phyloP scores from a whole-genome alignment of 169 alveolate species.

The Babesia sp. region DNA sequence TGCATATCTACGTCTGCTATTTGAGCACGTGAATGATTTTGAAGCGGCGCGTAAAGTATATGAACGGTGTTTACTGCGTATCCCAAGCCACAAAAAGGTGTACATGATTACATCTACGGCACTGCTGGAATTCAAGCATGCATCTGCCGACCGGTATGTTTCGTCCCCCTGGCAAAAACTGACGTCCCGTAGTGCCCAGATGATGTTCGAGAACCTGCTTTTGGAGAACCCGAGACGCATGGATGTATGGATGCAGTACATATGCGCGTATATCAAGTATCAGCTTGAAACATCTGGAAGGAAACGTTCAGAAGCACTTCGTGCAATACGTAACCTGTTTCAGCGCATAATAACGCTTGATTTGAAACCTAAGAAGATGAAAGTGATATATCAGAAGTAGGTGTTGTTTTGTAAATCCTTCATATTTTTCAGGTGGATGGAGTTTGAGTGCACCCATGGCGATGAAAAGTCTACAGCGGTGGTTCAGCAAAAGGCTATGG shows the following conservation, averaged over 20 bases:
- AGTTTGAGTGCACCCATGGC: constrained; percentile 81
- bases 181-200: constrained; percentile 68
- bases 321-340: constrained; percentile 63
- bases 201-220: constrained; percentile 79
- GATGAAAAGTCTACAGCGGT: constrained; percentile 68
- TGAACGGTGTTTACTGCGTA: constrained; percentile 56
- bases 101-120: constrained; percentile 78
- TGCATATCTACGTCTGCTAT: constrained; percentile 45
- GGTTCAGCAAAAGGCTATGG: constrained; percentile 80
- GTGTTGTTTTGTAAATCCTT: background rate
- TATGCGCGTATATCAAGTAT: constrained; percentile 75
- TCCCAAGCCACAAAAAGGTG: constrained; percentile 68
- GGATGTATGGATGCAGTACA: constrained; percentile 83
- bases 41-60: constrained; percentile 65
- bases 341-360: constrained; percentile 63
- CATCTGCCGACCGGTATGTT: constrained; percentile 68
- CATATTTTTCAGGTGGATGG: constrained; percentile 76
- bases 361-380: constrained; percentile 70
- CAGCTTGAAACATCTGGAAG: constrained; percentile 41
- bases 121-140: constrained; percentile 78
- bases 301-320: constrained; percentile 37
- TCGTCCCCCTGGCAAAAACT: constrained; percentile 1
- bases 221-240: constrained; percentile 82
- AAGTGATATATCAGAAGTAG: constrained; percentile 57
- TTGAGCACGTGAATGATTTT: constrained; percentile 47